A percentile compares a stretch with the other conserved stretches of the same genome.
These are phyloP conservation scores for Debaryomycetaceae sp. DNA, from an alignment of 1,139 yeast species.

Conservation along the genomic window DNA sequence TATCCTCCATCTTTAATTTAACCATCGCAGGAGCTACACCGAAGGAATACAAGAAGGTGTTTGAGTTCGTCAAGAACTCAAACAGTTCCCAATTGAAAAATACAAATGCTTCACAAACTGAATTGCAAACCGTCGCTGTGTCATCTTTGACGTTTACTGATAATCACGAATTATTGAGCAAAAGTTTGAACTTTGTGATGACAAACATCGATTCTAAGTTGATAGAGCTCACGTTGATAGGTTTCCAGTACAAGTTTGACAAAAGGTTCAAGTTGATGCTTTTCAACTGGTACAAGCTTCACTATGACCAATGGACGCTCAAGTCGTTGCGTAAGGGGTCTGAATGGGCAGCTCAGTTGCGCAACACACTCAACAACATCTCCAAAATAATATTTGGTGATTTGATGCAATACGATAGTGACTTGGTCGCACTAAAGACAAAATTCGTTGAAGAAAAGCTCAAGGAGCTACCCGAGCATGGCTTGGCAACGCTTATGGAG, in stretches of 20 bases:
- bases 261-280: slow-evolving; percentile 19
- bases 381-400: slow-evolving; percentile 38
- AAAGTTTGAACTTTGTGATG: slow-evolving; percentile 52
- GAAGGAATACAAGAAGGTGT: slow-evolving; percentile 56
- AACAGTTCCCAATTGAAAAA: slow-evolving; percentile 32
- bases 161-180: slow-evolving; percentile 43
- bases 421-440: slow-evolving; percentile 17
- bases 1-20: slow-evolving; percentile 31
- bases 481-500: slow-evolving; percentile 21
- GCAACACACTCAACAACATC: slow-evolving; percentile 38
- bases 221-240: slow-evolving; percentile 54
- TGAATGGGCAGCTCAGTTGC: slow-evolving; percentile 38
- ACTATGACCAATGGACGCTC: slow-evolving; percentile 49
- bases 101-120: slow-evolving; percentile 26
- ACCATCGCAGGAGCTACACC: slow-evolving; percentile 31
- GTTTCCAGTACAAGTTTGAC: slow-evolving; percentile 33
- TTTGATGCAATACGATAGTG: slow-evolving; percentile 34
- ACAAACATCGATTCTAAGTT: slow-evolving; percentile 52
- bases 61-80: slow-evolving; percentile 49
- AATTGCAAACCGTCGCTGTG: slow-evolving; percentile 52
- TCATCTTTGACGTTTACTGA: slow-evolving; percentile 49
- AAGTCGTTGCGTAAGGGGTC: slow-evolving; percentile 44
- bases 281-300: slow-evolving; percentile 54
- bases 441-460: slow-evolving; percentile 31
- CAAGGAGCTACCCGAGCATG: slow-evolving; percentile 32